Evolutionary conservation across 352 stramenopile genomes (phyloP).

Genomic region (Globisporangium acanthophoron): DNA sequence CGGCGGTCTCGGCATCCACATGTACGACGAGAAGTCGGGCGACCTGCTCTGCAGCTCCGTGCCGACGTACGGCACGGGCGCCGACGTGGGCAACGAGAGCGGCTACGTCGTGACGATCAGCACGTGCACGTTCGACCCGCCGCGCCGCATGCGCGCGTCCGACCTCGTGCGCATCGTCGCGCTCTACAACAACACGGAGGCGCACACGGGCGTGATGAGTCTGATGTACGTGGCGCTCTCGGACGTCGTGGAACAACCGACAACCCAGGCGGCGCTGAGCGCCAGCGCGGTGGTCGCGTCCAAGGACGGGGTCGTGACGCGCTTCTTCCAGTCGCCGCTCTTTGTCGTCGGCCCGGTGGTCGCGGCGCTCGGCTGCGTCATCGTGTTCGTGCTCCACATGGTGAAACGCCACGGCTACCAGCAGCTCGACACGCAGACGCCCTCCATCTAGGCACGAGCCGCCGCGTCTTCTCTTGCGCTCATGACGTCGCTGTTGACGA

Average conservation of each 20-base stretch:
- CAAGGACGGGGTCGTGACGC: constrained; percentile 2
- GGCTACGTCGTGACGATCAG: constrained; percentile 71
- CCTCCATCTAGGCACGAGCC: background rate
- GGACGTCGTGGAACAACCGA: constrained; percentile 26
- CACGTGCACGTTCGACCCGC: constrained; percentile 71
- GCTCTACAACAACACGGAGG: constrained; percentile 76
- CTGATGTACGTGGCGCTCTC: constrained; percentile 72
- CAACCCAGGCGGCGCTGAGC: constrained; percentile 4
- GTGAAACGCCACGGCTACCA: constrained; percentile 52
- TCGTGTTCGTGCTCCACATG: constrained; percentile 29
- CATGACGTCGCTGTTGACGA: background rate
- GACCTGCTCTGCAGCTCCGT: constrained; percentile 64
- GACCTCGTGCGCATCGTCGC: constrained; percentile 69
- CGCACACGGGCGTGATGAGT: constrained; percentile 75
- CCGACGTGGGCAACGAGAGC: constrained; percentile 56
- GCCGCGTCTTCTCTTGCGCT: too few species aligned
- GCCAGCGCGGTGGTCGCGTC: constrained; percentile 3
- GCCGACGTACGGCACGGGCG: constrained; percentile 55
- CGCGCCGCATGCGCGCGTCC: constrained; percentile 57
- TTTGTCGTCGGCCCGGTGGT: constrained; percentile 16
- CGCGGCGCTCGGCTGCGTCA: constrained; percentile 19
- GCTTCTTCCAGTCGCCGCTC: constrained; percentile 9
- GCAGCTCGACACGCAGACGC: constrained; percentile 18
- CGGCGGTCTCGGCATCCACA: constrained; percentile 57
- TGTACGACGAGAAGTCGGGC: constrained; percentile 65